Base-by-base conservation (phyloP, 208 protist genomes). In the Angomonas deanei region DNA sequence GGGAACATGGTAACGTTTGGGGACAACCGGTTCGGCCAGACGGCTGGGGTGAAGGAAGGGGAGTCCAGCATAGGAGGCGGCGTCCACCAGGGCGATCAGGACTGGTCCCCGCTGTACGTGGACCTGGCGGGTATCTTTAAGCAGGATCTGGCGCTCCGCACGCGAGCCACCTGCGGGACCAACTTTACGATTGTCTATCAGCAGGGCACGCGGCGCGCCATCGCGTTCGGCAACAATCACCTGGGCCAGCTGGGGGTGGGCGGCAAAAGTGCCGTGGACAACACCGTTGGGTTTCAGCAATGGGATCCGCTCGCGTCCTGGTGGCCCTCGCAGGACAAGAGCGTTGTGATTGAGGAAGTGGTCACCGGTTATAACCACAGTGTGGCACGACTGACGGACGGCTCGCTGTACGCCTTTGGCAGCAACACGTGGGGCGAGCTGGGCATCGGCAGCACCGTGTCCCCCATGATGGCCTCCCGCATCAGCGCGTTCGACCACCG, bases 361-460 rank as follows among this genome's bases (percentile, higher is more conserved):
- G 34, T 55, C 11, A 81, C 80, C 58, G 84, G 80, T 23, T 86
- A 77, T 64, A 86, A 88, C 64, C 84, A 91, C 63, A 56, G 75
- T 0, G 52, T 88, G 36, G 47, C 75, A 24, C 64, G 60, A 24
- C 75, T 91, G 11, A 79, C 63, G 21, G 66, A 66, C 48, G 84
- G 80, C 21, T 59, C 58, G 3, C 68, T 87, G 27, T 76, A 78
- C 68, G 68, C 78, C 1, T 91, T 80, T 55, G 84, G 84, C 15
- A 81, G 78, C 72, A 91, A 91, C 66, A 86, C 71, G 39, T 88
- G 81, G 80, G 84, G 84, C 36, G 84, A 91, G 53, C 69, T 91
- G 19, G 80, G 78, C 19, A 79, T 86, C 63, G 84, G 80, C 39
- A 67, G 28, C 39, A 88, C 80, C 24, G 69, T 75, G 36, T 79